phyloP scores from a whole-genome alignment of 345 rosid species.

The Boechera divaricarpa region DNA sequence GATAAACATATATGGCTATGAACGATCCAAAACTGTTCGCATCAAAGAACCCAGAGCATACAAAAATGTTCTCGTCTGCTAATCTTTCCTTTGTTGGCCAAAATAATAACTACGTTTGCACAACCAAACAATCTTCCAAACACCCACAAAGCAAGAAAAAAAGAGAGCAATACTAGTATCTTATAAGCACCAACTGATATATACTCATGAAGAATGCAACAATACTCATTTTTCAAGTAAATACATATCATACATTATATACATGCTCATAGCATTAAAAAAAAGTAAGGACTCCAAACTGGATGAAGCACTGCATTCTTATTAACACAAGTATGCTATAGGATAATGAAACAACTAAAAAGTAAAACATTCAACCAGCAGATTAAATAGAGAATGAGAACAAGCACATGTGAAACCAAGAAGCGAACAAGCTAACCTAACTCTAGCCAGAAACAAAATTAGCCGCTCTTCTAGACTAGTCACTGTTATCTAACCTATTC shows the following conservation, averaged over 20 bases:
- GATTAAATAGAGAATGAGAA: not conserved
- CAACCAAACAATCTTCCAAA: not conserved
- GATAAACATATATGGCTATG: not conserved
- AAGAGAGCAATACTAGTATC: not conserved
- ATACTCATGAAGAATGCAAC: constrained; percentile 7
- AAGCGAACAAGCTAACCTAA: not conserved
- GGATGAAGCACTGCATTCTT: constrained; percentile 2
- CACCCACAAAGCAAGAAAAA: not conserved
- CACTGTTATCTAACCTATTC: too few relatives aligned
- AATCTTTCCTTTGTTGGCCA: not conserved
- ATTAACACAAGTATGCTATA: too few relatives aligned
- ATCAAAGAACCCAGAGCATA: not conserved
- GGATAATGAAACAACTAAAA: not conserved
- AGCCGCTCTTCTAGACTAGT: not conserved
- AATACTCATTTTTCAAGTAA: not conserved
- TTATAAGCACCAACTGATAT: not conserved
- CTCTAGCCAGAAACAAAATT: not conserved
- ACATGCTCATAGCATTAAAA: not conserved
- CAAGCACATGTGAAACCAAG: not conserved
- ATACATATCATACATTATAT: not conserved
- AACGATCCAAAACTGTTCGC: not conserved
- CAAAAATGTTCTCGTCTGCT: not conserved
- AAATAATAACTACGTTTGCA: not conserved
- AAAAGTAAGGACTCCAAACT: not conserved
- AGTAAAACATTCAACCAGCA: not conserved